Evolutionary conservation across 1,284 basidiomycete species (phyloP), one percentile per base, ranked within the genome.

Genomic region (Naganishia sp.): DNA sequence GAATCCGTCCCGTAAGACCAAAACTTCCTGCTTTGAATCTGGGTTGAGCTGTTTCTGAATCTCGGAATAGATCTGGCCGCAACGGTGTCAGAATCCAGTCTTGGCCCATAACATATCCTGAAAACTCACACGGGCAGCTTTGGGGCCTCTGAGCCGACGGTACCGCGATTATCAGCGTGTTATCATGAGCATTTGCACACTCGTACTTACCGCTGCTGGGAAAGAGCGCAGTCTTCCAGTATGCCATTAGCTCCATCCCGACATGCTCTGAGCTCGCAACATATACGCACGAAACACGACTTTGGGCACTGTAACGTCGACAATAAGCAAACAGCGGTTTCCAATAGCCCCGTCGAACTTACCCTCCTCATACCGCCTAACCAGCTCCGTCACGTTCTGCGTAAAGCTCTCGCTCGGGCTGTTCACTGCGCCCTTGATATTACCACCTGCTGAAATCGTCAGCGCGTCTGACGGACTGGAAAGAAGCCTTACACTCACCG

Each of bases 1-100:
- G 60, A 80, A 80, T 2, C 79, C 79, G 67, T 78, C 77, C 32
- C 78, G 73, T 6, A 80, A 70, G 25, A 80, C 77, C 42, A 73
- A 73, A n/a, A 80, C 70, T 56, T 79, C 72, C 69, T 80, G 79
- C 45, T 64, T 67, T 23, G 57, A 63, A 43, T 73, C 70, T 32
- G 70, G 70, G 32, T 71, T 51, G 15, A 71, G 32, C 28, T 70
- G 45, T 42, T 68, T 51, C 23, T 76, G 73, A 6, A 74, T 73
- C 67, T 79, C 76, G 41, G 76, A 72, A 71, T 80, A 80, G 50
- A 79, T 77, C 76, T 77, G 43, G 17, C 47, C 32, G 65, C 42
- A 54, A 13, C 32, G 9, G 43, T 49, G 5, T 68, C 42, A n/a
- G 67, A 23, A 41, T 25, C 45, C 49, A 41, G 28, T 52, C 9